Conservation (phyloP, 2,329 filamentous ascomycete species). For the Epichloe typhina region DNA sequence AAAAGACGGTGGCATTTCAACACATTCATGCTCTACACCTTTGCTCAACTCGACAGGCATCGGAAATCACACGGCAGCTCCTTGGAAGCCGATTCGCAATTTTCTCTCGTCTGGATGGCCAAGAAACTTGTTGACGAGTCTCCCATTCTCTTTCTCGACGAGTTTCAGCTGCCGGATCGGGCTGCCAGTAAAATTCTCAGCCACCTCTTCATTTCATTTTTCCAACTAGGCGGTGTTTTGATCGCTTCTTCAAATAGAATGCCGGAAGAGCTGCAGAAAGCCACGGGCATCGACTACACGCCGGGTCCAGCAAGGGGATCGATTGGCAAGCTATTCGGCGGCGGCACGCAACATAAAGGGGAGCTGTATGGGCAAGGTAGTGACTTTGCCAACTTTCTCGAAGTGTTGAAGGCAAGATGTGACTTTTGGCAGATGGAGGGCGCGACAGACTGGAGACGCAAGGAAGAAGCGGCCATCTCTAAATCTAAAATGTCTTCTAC, state of each 20-base stretch:
- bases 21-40: slow-evolving; percentile 70
- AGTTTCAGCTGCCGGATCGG: slow-evolving; percentile 72
- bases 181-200: slow-evolving; percentile 68
- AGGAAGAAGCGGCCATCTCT: slow-evolving; percentile 25
- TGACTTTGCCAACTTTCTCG: slow-evolving; percentile 64
- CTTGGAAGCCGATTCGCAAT: slow-evolving; percentile 26
- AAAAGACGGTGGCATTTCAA: slow-evolving; percentile 76
- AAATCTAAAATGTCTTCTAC: not conserved
- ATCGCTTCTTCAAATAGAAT: slow-evolving; percentile 73
- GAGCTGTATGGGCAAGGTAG: slow-evolving; percentile 47
- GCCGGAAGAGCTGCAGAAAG: slow-evolving; percentile 69
- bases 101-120: slow-evolving; percentile 61
- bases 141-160: slow-evolving; percentile 68
- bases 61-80: slow-evolving; percentile 26
- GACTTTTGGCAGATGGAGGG: slow-evolving; percentile 80
- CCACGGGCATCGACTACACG: slow-evolving; percentile 55
- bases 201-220: slow-evolving; percentile 66
- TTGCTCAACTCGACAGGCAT: slow-evolving; percentile 57
- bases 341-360: slow-evolving; percentile 22
- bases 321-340: slow-evolving; percentile 34
- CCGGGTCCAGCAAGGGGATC: slow-evolving; percentile 40
- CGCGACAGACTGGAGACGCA: slow-evolving; percentile 54
- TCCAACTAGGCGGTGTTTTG: slow-evolving; percentile 68
- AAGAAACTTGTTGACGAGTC: slow-evolving; percentile 62
- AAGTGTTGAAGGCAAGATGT: slow-evolving; percentile 63